Base-by-base conservation (phyloP, 805 yeast genomes). In the Candida chauliodis region DNA sequence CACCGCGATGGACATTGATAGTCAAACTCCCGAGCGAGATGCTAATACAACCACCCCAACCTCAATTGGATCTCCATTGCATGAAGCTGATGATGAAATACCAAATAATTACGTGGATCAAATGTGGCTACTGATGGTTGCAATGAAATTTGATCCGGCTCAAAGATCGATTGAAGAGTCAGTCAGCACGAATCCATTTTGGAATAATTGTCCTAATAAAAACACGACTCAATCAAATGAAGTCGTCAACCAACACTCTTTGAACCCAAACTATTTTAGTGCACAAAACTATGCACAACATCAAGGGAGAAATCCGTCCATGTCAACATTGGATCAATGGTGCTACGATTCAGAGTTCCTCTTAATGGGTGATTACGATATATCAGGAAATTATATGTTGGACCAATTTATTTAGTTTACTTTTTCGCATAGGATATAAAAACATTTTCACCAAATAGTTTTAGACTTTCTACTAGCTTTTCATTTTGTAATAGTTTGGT, bases 381-480 rank as follows among this genome's bases (percentile, higher is more conserved):
- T 32, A 14, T 27, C 24, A 16, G 28, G 15, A 25, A 22, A 31
- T 31, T 31, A 31, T 22, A 31, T 22, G 14, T 25, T 33, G 19
- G 36, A 33, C 17, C 36, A 33, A 17, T 25, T 33, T 20, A 16
- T 33, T 11, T 33, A 33, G 17, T 11, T 45, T 44, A 63, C 43
- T 58, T 61, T 47, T 64, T 64, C 1, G 70, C 69, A 38, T 56
- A 64, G 1, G 66, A 59, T 14, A 64, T 45, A 9, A 60, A 36
- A 6, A 51, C 49, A 5, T 37, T 45, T 1, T 43, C 38, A 2
- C 65, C 65, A 28, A 59, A 53, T 18, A 10, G 11, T 6, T 35
- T 34, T 14, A 32, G 21, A 23, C 46, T 35, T 5, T 34, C 39
- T 3, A 30, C 30, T 10, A 17, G 28, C 3, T 51, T 49, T 11